Evolutionary conservation across 148 eudicot genomes (phyloP), one percentile per base, ranked within the genome.

Genomic region (Fagopyrum tataricum): DNA sequence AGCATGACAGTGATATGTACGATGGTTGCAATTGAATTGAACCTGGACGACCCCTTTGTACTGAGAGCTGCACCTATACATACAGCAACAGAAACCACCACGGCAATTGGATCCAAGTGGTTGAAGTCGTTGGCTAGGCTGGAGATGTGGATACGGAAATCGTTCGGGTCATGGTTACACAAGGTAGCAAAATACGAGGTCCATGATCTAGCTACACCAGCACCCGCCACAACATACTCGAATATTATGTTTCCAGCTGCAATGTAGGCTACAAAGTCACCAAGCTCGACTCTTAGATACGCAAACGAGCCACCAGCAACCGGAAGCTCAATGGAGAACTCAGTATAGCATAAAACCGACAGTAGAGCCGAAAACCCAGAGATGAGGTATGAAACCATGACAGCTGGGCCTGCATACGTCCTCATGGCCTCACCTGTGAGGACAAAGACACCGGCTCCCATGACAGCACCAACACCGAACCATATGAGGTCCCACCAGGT

Each of bases 401-500:
- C 84, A 15, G 91, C 87, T 0, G 96, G 90, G 6, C 97, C 92
- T 0, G 91, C 97, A 15, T 85, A 83, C 0, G 73, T 8, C 43
- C 77, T 87, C 11, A 91, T 85, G 78, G 90, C 97, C 71, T 88
- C 85, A 23, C 98, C 96, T 0, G 98, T 92, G 39, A 92, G 87
- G 10, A 86, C 91, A 67, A 92, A 92, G 12, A 92, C 88, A n/a
- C 98, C 93, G 0, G 96, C 82, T 0, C 98, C 96, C 39, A 90
- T 82, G 7, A 92, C 96, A 0, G 93, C 78, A 18, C 98, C 90
- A 20, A 90, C 84, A 0, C 98, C 96, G 13, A 92, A 85, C 96
- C 98, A 92, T 53, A 71, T 90, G 31, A 90, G 79, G 71, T 90
- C 98, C 96, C 96, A 92, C 98, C 96, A 92, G 58, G 48, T 90